phyloP scores from a whole-genome alignment of 2,329 filamentous ascomycete genomes.

The Cryphonectria naterciae region DNA sequence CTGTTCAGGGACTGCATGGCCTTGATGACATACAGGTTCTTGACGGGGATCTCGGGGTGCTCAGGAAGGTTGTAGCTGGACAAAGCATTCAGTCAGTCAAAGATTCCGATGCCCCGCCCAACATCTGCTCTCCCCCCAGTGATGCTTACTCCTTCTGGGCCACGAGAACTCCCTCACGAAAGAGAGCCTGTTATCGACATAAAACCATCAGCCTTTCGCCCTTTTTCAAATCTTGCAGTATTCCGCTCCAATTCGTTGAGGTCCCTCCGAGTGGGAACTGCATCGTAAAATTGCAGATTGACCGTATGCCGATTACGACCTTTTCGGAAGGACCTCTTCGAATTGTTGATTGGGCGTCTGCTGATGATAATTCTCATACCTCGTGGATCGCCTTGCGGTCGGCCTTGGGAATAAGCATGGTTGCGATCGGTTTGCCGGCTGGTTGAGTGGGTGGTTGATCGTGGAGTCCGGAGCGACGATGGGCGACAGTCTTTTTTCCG shows the following conservation, averaged over 20 bases:
- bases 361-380: constrained; percentile 43
- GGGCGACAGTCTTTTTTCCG: constrained; percentile 26
- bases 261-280: background rate
- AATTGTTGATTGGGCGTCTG: constrained; percentile 18
- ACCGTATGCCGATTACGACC: constrained; percentile 16
- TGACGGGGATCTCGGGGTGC: constrained; percentile 98
- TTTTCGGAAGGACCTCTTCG: constrained; percentile 21
- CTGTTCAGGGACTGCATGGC: constrained; percentile 97
- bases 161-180: constrained; percentile 90
- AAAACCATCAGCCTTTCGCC: constrained; percentile 36
- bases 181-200: constrained; percentile 63
- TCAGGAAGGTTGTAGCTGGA: constrained; percentile 85
- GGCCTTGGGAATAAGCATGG: constrained; percentile 99
- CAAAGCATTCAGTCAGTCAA: constrained; percentile 16
- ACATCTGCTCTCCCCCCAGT: constrained; percentile 15
- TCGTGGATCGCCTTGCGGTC: constrained; percentile 99
- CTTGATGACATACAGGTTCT: constrained; percentile 99
- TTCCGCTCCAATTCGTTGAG: constrained; percentile 10
- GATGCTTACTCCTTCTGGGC: constrained; percentile 80
- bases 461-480: constrained; percentile 39
- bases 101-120: background rate
- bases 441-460: constrained; percentile 51
- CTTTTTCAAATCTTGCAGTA: background rate
- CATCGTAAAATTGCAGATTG: constrained; percentile 14
- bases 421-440: constrained; percentile 56